Conservation (phyloP, 768 basidiomycete genomes). For the Calocybe indica region DNA sequence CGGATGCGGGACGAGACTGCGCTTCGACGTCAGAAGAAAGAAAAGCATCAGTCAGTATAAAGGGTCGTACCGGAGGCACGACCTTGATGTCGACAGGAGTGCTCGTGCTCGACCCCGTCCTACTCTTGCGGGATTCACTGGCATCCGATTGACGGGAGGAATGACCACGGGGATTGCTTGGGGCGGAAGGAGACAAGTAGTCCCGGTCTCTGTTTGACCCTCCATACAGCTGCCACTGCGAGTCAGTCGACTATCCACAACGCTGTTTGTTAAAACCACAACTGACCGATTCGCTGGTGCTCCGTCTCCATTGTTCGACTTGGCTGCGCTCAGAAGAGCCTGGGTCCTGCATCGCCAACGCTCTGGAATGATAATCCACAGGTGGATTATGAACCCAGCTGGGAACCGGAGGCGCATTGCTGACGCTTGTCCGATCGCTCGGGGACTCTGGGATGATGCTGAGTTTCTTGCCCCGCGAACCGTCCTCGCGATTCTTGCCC, state of each 20-base stretch:
- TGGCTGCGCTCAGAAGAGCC: too few relatives aligned
- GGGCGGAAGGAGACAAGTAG: neutral
- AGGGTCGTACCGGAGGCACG: too few relatives aligned
- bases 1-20: neutral
- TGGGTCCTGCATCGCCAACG: neutral
- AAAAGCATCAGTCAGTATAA: too few relatives aligned
- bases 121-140: neutral
- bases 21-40: too few relatives aligned
- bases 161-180: neutral
- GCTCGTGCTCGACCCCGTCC: neutral
- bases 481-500: neutral
- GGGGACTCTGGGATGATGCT: conserved; percentile 15
- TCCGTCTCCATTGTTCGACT: conserved; percentile 4
- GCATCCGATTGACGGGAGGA: neutral
- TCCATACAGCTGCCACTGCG: neutral
- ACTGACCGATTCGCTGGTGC: conserved; percentile 3
- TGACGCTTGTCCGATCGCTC: conserved; percentile 8
- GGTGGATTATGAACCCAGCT: conserved; percentile 7
- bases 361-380: conserved; percentile 1
- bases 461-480: conserved; percentile 4
- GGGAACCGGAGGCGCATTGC: conserved; percentile 4
- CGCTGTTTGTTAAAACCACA: neutral
- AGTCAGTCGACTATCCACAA: neutral
- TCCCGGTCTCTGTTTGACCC: neutral
- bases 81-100: too few relatives aligned